Base-by-base conservation (phyloP, 176 grass and related monocot species). In the Microstegium vimineum region DNA sequence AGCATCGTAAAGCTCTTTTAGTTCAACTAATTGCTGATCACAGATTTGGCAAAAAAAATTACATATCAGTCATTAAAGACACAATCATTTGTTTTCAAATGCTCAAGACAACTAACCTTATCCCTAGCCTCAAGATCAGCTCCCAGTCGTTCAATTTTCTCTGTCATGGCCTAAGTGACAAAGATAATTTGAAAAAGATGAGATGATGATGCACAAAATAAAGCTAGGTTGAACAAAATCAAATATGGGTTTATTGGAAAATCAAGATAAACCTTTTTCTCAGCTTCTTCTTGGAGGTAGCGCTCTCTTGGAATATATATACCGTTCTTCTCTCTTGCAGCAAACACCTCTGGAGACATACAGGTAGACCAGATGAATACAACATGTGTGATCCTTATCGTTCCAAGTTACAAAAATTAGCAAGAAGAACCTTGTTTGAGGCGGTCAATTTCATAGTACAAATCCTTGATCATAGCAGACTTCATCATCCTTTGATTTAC, bases 401-500 rank as follows among this genome's bases (percentile, higher is more conserved):
- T 62, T 76, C 76, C 14, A 47, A 60, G 65, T 45, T 42, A 85
- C n/a, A 38, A 82, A 66, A 47, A 71, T 14, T 45, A 88, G 46
- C 74, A 87, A 25, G 62, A 38, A 78, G 60, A 74, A 99, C 97
- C 97, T 99, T 95, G 93, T 86, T 99, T 99, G 83, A 99, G 97
- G 17, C 93, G 97, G 66, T 99, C 97, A 90, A 99, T 95, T 90
- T 99, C 93, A 32, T 81, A 88, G 62, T 96, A 94, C 65, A 99
- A 84, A 61, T 99, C 97, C 85, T 99, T 99, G 73, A 99, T 96
- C 91, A 99, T 47, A 68, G 97, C 89, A 69, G 97, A 93, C 88
- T 99, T 99, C 89, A 99, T 92, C 97, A 99, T 96, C 77, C 81
- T 99, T 73, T 99, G 97, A 66, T 99, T 99, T 87, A 99, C 76